Percentiles rank a stretch among this genome's conserved stretches.
Evolutionary conservation across 1,284 basidiomycete species (phyloP).

Genomic region (Apiotrichum montevideense): DNA sequence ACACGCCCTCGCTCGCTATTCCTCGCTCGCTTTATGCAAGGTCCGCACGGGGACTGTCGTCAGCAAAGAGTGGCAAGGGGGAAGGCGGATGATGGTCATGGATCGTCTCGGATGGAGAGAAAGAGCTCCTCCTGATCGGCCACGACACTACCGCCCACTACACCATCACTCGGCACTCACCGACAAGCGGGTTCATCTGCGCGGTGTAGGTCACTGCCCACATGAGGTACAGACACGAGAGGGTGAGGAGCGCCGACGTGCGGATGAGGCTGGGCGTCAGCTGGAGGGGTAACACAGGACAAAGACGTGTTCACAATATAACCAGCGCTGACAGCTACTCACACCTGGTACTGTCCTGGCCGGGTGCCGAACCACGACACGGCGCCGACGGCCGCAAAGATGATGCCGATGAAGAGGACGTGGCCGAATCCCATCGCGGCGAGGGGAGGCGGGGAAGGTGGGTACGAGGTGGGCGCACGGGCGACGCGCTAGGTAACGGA

Average conservation of each 20-base stretch:
- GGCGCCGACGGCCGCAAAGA: conserved; percentile 55
- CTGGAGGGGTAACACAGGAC: neutral
- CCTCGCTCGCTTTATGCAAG: too few relatives aligned
- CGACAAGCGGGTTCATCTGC: conserved; percentile 79
- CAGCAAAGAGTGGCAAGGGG: too few relatives aligned
- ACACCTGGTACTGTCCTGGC: conserved; percentile 85
- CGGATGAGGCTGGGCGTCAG: conserved; percentile 61
- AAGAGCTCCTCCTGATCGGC: too few relatives aligned
- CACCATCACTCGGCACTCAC: conserved; percentile 48
- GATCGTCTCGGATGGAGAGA: too few relatives aligned
- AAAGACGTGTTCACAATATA: neutral
- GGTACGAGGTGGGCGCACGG: too few relatives aligned
- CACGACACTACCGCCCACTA: too few relatives aligned
- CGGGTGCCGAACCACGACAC: conserved; percentile 64
- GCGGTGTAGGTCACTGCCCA: conserved; percentile 92
- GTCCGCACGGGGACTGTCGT: too few relatives aligned
- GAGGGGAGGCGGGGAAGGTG: neutral
- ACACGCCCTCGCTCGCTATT: too few relatives aligned
- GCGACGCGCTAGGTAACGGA: too few relatives aligned
- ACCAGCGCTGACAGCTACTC: conserved; percentile 38
- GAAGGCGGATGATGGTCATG: too few relatives aligned
- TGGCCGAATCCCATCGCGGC: conserved; percentile 31
- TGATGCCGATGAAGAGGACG: conserved; percentile 37
- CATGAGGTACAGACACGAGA: conserved; percentile 81
- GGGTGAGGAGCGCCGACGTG: conserved; percentile 65